Conservation (phyloP, 306 rosid genomes). For the Fagus sylvatica region DNA sequence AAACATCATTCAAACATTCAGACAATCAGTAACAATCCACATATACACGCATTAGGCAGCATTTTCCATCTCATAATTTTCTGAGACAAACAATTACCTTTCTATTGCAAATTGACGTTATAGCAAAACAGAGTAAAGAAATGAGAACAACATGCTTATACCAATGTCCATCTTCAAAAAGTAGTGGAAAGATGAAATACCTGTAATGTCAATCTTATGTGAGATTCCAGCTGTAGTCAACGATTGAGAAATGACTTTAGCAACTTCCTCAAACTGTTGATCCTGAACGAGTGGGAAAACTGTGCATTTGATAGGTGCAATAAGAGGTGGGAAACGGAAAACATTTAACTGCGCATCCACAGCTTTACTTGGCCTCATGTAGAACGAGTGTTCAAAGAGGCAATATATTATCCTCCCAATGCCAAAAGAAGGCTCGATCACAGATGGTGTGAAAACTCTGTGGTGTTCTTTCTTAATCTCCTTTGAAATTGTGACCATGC, state of each 20-base stretch:
- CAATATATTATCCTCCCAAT: constrained; percentile 92
- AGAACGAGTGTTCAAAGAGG: constrained; percentile 87
- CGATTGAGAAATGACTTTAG: constrained; percentile 79
- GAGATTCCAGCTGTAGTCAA: constrained; percentile 76
- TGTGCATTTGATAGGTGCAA: constrained; percentile 96
- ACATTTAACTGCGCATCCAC: constrained; percentile 60
- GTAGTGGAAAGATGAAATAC: constrained; percentile 33
- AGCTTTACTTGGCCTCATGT: constrained; percentile 12
- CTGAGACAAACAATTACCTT: no score
- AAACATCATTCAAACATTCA: not conserved
- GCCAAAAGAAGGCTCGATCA: constrained; percentile 96
- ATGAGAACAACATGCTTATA: not conserved
- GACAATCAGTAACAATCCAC: not conserved
- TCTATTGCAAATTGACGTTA: no score
- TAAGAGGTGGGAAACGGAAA: constrained; percentile 80
- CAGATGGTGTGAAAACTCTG: constrained; percentile 95
- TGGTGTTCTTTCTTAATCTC: constrained; percentile 88
- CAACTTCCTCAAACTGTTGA: constrained; percentile 73
- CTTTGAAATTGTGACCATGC: constrained; percentile 77
- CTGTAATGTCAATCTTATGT: constrained; percentile 82
- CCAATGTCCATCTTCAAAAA: not conserved
- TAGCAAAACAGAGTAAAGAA: not conserved
- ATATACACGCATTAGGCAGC: not conserved
- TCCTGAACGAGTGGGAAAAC: constrained; percentile 96
- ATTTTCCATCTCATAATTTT: not conserved